Conservation (phyloP, 768 basidiomycete genomes). For the Macrolepiota fuliginosa region DNA sequence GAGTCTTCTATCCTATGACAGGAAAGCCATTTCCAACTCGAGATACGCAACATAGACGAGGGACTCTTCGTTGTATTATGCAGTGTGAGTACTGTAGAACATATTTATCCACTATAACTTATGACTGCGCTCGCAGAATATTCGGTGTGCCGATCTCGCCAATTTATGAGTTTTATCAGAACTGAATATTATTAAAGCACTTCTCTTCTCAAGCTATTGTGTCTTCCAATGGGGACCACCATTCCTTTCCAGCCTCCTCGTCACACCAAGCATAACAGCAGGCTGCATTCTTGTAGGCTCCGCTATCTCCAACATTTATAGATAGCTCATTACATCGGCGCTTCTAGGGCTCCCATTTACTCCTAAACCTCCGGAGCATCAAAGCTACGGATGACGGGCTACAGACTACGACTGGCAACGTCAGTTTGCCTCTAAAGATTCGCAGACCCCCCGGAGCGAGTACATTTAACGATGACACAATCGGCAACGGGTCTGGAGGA, state of each 20-base stretch:
- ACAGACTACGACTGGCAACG: background rate
- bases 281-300: conserved; percentile 23
- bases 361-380: conserved; percentile 23
- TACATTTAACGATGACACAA: background rate
- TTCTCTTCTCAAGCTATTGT: conserved; percentile 24
- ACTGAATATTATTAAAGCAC: conserved; percentile 11
- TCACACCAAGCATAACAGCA: conserved; percentile 26
- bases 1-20: background rate
- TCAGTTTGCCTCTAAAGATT: background rate
- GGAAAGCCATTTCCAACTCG: too few relatives aligned
- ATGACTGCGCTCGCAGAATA: background rate
- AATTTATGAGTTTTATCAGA: background rate
- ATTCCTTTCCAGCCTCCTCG: conserved; percentile 27
- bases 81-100: conserved; percentile 17
- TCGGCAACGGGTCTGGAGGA: background rate
- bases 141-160: background rate
- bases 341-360: conserved; percentile 23
- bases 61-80: conserved; percentile 26
- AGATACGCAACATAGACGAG: conserved; percentile 15
- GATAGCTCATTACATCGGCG: background rate
- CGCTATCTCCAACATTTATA: background rate
- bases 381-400: background rate
- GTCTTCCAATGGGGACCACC: conserved; percentile 25
- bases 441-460: background rate
- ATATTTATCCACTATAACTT: background rate